Percentiles rank a stretch among this genome's conserved stretches.
phyloP scores from a whole-genome alignment of 441 rosid species.

The Macaranga tanarius region DNA sequence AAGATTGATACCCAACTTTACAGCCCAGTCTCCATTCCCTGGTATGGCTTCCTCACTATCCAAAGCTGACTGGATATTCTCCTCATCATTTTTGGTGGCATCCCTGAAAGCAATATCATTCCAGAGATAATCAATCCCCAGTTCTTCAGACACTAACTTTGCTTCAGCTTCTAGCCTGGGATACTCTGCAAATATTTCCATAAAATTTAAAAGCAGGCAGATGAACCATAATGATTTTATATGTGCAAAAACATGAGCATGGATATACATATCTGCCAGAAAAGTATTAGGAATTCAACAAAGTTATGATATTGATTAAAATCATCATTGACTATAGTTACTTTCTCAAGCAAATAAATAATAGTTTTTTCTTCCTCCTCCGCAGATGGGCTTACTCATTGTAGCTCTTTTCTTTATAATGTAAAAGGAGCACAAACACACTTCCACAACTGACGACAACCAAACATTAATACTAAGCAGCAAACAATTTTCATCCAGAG shows the following conservation, averaged over 20 bases:
- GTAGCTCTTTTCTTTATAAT: neutral
- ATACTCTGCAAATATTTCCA: slow-evolving; percentile 65
- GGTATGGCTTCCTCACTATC: slow-evolving; percentile 78
- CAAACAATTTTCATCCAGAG: slow-evolving; percentile 6
- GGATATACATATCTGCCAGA: neutral
- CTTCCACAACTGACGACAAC: neutral
- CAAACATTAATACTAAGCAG: neutral
- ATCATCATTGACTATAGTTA: slow-evolving; percentile 1
- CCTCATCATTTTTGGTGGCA: slow-evolving; percentile 74
- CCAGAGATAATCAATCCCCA: slow-evolving; percentile 62
- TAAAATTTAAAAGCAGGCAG: slow-evolving; percentile 20
- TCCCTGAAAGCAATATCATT: slow-evolving; percentile 52
- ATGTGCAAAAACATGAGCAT: neutral
- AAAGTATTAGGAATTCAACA: neutral
- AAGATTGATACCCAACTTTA: slow-evolving; percentile 85
- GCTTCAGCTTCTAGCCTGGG: slow-evolving; percentile 88
- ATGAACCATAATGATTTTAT: neutral
- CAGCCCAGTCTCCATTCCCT: slow-evolving; percentile 94
- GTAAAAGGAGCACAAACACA: neutral
- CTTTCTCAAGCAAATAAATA: slow-evolving; percentile 3
- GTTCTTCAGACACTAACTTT: slow-evolving; percentile 71
- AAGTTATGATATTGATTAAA: neutral
- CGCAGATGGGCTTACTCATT: neutral
- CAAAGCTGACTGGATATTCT: slow-evolving; percentile 62
- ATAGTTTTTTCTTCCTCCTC: neutral